Evolutionary conservation across 164 flowering plant genomes (phyloP).

Genomic region (Dillenia suffruticosa): DNA sequence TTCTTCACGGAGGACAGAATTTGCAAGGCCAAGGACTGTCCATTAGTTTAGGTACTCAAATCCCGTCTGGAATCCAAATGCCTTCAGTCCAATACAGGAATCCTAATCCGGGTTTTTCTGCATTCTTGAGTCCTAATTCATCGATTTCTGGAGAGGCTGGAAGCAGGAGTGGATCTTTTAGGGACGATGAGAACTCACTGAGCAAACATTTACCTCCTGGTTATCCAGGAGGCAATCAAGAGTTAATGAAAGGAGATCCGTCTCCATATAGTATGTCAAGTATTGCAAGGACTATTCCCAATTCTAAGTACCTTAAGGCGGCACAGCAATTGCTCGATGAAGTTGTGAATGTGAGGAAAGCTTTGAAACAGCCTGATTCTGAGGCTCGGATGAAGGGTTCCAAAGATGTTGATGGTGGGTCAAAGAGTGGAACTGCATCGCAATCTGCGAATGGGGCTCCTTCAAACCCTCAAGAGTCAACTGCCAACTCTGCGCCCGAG

Average conservation of each 20-base stretch:
- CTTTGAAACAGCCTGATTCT: constrained; percentile 35
- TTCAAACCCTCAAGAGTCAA: constrained; percentile 19
- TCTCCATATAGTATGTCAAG: constrained; percentile 32
- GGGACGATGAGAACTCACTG: constrained; percentile 17
- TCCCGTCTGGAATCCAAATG: constrained; percentile 42
- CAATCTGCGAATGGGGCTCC: constrained; percentile 1
- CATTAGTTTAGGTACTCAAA: constrained; percentile 58
- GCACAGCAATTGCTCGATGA: constrained; percentile 62
- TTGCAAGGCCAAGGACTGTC: constrained; percentile 63
- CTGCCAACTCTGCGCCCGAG: constrained; percentile 24
- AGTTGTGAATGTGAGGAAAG: constrained; percentile 54
- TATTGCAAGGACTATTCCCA: constrained; percentile 36
- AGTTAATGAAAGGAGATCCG: constrained; percentile 19
- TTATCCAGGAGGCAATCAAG: constrained; percentile 26
- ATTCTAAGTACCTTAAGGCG: constrained; percentile 53
- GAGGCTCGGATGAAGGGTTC: constrained; percentile 15
- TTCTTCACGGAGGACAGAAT: constrained; percentile 30
- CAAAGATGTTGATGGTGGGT: constrained; percentile 26
- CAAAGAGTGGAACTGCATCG: constrained; percentile 13
- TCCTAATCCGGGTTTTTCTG: constrained; percentile 23
- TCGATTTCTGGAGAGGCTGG: constrained; percentile 23
- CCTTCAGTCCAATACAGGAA: constrained; percentile 27
- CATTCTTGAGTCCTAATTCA: constrained; percentile 36
- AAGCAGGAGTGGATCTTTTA: constrained; percentile 24
- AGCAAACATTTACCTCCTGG: constrained; percentile 19